phyloP scores from a whole-genome alignment of 2,329 filamentous ascomycete species.

The Colletotrichum sp. region DNA sequence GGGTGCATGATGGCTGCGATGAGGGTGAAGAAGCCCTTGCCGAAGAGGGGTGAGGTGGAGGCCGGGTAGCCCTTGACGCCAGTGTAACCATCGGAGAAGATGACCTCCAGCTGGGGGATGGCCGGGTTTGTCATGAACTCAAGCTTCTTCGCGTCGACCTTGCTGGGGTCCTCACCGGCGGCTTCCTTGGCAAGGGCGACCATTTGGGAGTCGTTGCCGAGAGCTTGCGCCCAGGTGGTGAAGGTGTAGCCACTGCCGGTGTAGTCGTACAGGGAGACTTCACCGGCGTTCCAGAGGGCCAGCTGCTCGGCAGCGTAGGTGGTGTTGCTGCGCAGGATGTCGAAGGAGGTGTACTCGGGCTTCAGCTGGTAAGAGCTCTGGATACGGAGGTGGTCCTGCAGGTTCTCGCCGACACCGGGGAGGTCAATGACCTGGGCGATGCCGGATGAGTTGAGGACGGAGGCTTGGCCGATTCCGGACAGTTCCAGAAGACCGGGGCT shows the following conservation, averaged over 20 bases:
- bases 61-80: slow-evolving; percentile 40
- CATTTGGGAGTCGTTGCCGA: slow-evolving; percentile 33
- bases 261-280: slow-evolving; percentile 42
- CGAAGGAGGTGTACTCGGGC: slow-evolving; percentile 32
- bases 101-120: slow-evolving; percentile 46
- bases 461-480: slow-evolving; percentile 56
- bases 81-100: slow-evolving; percentile 50
- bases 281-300: slow-evolving; percentile 34
- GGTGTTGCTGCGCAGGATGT: slow-evolving; percentile 33
- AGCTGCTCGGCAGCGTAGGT: slow-evolving; percentile 42
- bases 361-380: slow-evolving; percentile 37
- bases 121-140: slow-evolving; percentile 37
- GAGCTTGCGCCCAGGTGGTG: slow-evolving; percentile 43
- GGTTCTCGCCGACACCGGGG: slow-evolving; percentile 56
- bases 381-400: slow-evolving; percentile 39
- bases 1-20: slow-evolving; percentile 33
- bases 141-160: slow-evolving; percentile 43
- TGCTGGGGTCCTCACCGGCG: slow-evolving; percentile 28
- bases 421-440: slow-evolving; percentile 56
- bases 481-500: slow-evolving; percentile 62
- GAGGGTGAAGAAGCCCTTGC: slow-evolving; percentile 31
- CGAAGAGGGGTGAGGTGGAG: slow-evolving; percentile 29
- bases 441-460: slow-evolving; percentile 49
- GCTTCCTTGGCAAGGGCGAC: slow-evolving; percentile 36
- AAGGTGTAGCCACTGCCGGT: slow-evolving; percentile 43